These are phyloP conservation scores for Gaertneriomyces sp. DNA, from an alignment of 192 early-diverging fungal genomes.

Conservation along the genomic window DNA sequence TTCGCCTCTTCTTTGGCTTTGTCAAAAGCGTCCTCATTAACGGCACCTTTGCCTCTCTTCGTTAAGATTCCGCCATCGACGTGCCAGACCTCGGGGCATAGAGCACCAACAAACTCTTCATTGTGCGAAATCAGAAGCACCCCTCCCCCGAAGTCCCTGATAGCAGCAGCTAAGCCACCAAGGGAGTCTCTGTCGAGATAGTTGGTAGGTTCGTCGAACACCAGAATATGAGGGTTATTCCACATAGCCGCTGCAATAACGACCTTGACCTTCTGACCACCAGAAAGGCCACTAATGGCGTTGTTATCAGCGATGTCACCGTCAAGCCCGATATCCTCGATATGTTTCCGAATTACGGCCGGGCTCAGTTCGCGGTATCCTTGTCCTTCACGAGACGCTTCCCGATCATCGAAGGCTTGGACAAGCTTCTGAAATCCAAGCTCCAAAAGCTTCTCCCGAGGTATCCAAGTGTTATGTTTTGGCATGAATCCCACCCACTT, in stretches of 20 bases:
- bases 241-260: conserved; percentile 81
- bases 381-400: conserved; percentile 69
- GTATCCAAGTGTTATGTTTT: conserved; percentile 70
- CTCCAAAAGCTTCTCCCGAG: conserved; percentile 64
- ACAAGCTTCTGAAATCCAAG: conserved; percentile 71
- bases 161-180: conserved; percentile 66
- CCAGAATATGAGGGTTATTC: conserved; percentile 80
- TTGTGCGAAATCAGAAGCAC: conserved; percentile 81
- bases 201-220: conserved; percentile 65
- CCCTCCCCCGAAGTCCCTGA: conserved; percentile 71
- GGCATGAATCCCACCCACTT: conserved; percentile 69
- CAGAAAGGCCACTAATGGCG: conserved; percentile 65
- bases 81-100: conserved; percentile 71
- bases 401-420: conserved; percentile 73
- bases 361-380: conserved; percentile 63
- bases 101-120: conserved; percentile 68
- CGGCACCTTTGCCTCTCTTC: conserved; percentile 34
- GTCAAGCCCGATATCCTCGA: conserved; percentile 72
- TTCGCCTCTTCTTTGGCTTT: conserved; percentile 19
- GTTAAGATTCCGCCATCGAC: conserved; percentile 55
- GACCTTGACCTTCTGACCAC: conserved; percentile 84
- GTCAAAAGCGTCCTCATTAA: conserved; percentile 42
- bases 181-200: conserved; percentile 71
- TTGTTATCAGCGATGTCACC: conserved; percentile 71
- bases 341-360: conserved; percentile 67